phyloP scores from a whole-genome alignment of 2,329 filamentous ascomycete species.

The Colletotrichum tanaceti region DNA sequence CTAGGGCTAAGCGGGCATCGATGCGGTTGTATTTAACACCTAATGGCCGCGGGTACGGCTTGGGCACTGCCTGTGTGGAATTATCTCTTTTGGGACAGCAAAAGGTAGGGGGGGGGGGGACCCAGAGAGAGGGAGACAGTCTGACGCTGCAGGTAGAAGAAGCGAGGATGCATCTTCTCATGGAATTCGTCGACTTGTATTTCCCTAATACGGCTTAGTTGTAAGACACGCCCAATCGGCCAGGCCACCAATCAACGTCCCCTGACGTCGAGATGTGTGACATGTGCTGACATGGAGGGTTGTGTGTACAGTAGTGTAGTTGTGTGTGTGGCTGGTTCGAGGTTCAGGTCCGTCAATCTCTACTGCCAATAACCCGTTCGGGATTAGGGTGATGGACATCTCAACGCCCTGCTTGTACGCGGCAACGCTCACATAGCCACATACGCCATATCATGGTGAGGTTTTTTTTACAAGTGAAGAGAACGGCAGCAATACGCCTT shows the following conservation, averaged over 20 bases:
- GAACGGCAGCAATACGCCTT: too few relatives aligned
- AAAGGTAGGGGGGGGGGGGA: too few relatives aligned
- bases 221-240: not conserved
- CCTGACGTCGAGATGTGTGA: not conserved
- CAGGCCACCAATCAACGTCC: not conserved
- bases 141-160: not conserved
- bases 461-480: not conserved
- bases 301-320: too few relatives aligned
- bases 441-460: not conserved
- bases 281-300: not conserved
- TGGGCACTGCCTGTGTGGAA: not conserved
- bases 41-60: not conserved
- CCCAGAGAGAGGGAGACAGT: too few relatives aligned
- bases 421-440: not conserved
- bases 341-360: too few relatives aligned
- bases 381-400: too few relatives aligned
- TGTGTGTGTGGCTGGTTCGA: too few relatives aligned
- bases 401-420: not conserved
- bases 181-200: constrained; percentile 11
- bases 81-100: constrained; percentile 11
- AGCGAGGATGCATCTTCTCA: too few relatives aligned
- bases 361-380: too few relatives aligned
- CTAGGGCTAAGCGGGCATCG: constrained; percentile 3
- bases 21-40: not conserved
- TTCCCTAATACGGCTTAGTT: constrained; percentile 7